phyloP scores from a whole-genome alignment of 768 basidiomycete genomes.

The Suillus placidus region DNA sequence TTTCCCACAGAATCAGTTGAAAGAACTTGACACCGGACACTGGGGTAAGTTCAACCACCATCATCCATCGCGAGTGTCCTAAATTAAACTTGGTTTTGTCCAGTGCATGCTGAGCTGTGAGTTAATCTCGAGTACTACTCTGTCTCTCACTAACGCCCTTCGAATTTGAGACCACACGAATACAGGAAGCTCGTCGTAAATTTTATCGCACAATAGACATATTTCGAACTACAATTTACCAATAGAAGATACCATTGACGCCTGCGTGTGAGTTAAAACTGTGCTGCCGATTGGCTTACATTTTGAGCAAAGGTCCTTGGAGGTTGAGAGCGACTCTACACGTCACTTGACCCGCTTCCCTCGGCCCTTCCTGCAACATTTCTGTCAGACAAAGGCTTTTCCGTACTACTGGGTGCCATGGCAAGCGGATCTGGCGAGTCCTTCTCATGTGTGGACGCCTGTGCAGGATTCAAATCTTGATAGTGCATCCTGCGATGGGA shows the following conservation, averaged over 20 bases:
- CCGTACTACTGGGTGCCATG: background rate
- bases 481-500: constrained; percentile 28
- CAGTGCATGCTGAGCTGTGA: constrained; percentile 82
- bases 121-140: constrained; percentile 13
- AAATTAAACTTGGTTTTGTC: background rate
- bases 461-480: constrained; percentile 32
- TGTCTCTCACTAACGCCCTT: constrained; percentile 6
- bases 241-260: background rate
- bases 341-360: background rate
- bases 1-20: constrained; percentile 71
- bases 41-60: constrained; percentile 65
- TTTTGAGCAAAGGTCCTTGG: background rate
- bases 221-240: background rate
- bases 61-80: background rate
- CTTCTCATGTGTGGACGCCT: constrained; percentile 31
- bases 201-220: constrained; percentile 20
- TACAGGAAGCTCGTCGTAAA: constrained; percentile 46
- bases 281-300: background rate
- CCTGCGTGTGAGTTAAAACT: background rate
- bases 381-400: background rate
- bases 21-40: constrained; percentile 75
- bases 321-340: background rate
- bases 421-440: constrained; percentile 27
- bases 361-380: background rate
- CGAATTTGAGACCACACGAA: constrained; percentile 50